Evolutionary conservation across 352 stramenopile species (phyloP), one percentile per base, ranked within the genome.

Genomic region (Phytopythium boreale): DNA sequence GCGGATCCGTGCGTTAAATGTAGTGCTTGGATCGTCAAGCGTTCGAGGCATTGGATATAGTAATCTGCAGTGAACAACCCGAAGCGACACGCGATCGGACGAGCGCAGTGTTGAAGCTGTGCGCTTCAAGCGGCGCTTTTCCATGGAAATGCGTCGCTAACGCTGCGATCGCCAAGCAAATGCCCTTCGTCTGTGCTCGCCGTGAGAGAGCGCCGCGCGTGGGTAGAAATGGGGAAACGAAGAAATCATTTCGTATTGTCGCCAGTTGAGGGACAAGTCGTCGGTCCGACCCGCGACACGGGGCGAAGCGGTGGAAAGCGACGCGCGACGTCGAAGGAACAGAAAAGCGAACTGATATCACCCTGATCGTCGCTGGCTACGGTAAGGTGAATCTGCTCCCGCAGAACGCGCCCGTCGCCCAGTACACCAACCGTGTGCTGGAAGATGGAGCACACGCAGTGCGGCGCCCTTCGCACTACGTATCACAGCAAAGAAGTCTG

Each of bases 11-110:
- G n/a, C n/a, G n/a, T n/a, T n/a, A n/a, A n/a, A n/a, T n/a, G n/a
- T 17, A 8, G 17, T 46, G 39, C 39, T 22, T 22, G 17, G 39
- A 46, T 46, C 15, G 12, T 46, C 39, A 46, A 9, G 39, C 15
- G 14, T n/a, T 29, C 7, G 7, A 17, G 22, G 22, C n/a, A 19
- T 29, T 27, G 20, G n/a, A n/a, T n/a, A n/a, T n/a, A n/a, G n/a
- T 24, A 15, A 20, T 53, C 22, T 34, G 47, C 47, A 20, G 39
- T 46, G 39, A 46, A 46, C 14, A 8, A 17, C 47, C 12, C 24
- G 9, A 53, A 53, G 47, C 47, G 22, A 53, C 47, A 53, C 47
- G 24, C 47, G 47, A 53, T 53, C 22, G 47, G 47, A 53, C 47
- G 47, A 53, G 47, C 47, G 47, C 47, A 34, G 47, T 29, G 47